A percentile compares a stretch with the other conserved stretches of the same genome.
These are phyloP conservation scores for Kodamaea anthophila DNA, from an alignment of 1,139 yeast genomes.

Conservation along the genomic window DNA sequence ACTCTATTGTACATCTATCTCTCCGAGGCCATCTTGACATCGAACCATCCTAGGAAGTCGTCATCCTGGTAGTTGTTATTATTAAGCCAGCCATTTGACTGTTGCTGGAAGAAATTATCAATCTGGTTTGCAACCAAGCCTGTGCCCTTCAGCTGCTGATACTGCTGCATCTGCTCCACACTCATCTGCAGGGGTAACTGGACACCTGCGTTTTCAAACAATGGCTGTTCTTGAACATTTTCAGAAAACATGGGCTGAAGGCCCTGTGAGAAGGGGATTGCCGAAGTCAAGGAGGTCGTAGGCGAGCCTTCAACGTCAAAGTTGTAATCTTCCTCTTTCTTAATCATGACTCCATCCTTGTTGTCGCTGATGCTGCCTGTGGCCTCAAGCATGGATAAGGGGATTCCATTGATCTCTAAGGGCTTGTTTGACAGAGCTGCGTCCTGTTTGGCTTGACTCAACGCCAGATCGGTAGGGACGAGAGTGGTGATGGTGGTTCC, in stretches of 20 bases:
- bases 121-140: slow-evolving; percentile 35
- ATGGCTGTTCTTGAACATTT: slow-evolving; percentile 1
- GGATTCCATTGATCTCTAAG: slow-evolving; percentile 72
- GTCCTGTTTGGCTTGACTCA: slow-evolving; percentile 50
- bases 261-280: not conserved
- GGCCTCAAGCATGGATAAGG: slow-evolving; percentile 72
- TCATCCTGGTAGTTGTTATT: slow-evolving; percentile 66
- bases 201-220: slow-evolving; percentile 1
- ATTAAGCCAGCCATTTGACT: slow-evolving; percentile 70
- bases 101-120: slow-evolving; percentile 66
- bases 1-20: slow-evolving; percentile 7
- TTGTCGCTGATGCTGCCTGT: slow-evolving; percentile 54
- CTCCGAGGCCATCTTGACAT: slow-evolving; percentile 43
- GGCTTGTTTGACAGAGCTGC: slow-evolving; percentile 54
- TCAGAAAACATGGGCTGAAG: slow-evolving; percentile 8
- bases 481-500: slow-evolving; percentile 88
- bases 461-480: slow-evolving; percentile 79
- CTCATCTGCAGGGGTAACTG: slow-evolving; percentile 6
- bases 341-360: not conserved
- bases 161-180: slow-evolving; percentile 2
- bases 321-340: slow-evolving; percentile 3
- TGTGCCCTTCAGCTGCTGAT: not conserved
- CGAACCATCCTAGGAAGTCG: slow-evolving; percentile 95
- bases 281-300: not conserved
- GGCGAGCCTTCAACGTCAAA: slow-evolving; percentile 1